Percentiles rank a stretch among this genome's conserved stretches.
Evolutionary conservation across 768 basidiomycete species (phyloP).

Genomic region (Cystoderma amianthinum): DNA sequence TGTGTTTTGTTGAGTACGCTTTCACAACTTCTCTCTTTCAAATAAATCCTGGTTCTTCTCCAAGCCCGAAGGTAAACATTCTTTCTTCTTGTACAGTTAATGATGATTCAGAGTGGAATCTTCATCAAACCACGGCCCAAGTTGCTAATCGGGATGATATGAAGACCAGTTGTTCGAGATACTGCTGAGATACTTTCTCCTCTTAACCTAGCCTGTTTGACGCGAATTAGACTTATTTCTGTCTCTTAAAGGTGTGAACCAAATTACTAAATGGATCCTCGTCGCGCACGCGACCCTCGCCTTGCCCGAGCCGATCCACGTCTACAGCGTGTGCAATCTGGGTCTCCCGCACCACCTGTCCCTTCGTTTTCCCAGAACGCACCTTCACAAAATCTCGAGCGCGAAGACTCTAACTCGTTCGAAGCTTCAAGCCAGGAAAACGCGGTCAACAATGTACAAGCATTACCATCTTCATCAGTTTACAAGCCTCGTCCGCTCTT

Average conservation of each 20-base stretch:
- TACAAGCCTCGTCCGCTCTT: conserved; percentile 78
- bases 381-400: neutral
- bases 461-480: conserved; percentile 7
- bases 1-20: neutral
- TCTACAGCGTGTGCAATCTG: conserved; percentile 39
- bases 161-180: conserved; percentile 87
- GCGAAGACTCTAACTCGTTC: neutral
- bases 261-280: conserved; percentile 56
- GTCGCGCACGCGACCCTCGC: conserved; percentile 76
- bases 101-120: conserved; percentile 96
- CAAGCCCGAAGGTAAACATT: conserved; percentile 1
- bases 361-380: neutral
- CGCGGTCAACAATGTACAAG: conserved; percentile 3
- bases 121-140: conserved; percentile 53
- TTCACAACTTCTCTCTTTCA: neutral
- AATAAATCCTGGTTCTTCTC: conserved; percentile 5
- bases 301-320: conserved; percentile 67
- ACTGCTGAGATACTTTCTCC: conserved; percentile 66
- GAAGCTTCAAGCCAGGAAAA: conserved; percentile 1
- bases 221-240: conserved; percentile 5
- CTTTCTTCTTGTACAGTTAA: conserved; percentile 9
- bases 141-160: conserved; percentile 48
- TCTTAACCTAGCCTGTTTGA: too few species aligned
- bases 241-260: conserved; percentile 7
- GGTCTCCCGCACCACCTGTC: conserved; percentile 19